phyloP scores from a whole-genome alignment of 164 flowering plant species.

The Vitis amurensis region DNA sequence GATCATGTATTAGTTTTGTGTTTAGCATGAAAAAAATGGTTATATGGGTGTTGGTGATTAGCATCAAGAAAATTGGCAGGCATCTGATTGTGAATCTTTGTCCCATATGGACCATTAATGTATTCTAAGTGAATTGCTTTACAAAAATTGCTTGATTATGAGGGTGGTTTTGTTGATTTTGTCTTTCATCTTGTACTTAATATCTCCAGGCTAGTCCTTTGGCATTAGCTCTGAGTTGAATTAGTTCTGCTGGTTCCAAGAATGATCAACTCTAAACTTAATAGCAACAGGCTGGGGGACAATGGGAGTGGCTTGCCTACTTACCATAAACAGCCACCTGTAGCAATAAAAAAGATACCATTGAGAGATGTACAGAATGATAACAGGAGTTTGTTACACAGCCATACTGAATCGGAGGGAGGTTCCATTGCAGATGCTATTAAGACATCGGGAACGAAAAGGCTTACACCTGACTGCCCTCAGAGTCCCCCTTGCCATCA shows the following conservation, averaged over 20 bases:
- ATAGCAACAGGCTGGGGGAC: slow-evolving; percentile 4
- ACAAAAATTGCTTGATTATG: too few relatives aligned
- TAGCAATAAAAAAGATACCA: slow-evolving; percentile 11
- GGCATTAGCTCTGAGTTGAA: not conserved
- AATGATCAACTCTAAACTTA: slow-evolving; percentile 10
- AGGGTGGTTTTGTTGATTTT: too few relatives aligned
- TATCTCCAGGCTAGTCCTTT: not conserved
- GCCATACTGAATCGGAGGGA: slow-evolving; percentile 1
- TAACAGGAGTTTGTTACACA: not conserved
- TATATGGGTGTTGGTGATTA: too few relatives aligned
- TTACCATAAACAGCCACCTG: slow-evolving; percentile 7
- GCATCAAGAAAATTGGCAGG: too few relatives aligned
- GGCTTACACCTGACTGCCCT: slow-evolving; percentile 6
- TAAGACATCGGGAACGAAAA: slow-evolving; percentile 9
- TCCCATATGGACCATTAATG: too few relatives aligned
- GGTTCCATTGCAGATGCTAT: not conserved
- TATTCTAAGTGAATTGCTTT: too few relatives aligned
- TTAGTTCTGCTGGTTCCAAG: not conserved
- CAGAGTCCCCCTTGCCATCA: not conserved
- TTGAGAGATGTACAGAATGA: slow-evolving; percentile 19
- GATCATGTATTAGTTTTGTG: too few relatives aligned
- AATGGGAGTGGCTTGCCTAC: not conserved
- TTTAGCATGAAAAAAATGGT: too few relatives aligned
- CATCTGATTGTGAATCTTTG: too few relatives aligned
- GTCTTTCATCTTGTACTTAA: not conserved